Evolutionary conservation across 495 filamentous ascomycete species (phyloP).

Genomic region (Aspergillus hancockii): DNA sequence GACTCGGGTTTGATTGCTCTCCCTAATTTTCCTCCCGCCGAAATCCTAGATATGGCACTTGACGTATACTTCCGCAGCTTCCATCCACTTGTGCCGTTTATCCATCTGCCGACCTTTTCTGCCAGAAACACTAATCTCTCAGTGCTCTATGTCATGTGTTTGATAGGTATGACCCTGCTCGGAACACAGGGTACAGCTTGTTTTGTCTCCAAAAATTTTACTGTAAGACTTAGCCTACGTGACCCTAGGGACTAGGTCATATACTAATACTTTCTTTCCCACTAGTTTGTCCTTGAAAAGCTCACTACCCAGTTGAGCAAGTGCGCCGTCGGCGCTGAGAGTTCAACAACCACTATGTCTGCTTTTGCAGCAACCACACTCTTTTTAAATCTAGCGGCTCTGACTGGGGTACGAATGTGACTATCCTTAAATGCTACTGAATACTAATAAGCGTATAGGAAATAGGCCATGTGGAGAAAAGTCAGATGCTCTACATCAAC

Average conservation of each 20-base stretch:
- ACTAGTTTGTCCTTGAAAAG: constrained; percentile 42
- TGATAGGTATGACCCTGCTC: constrained; percentile 52
- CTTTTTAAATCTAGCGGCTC: constrained; percentile 49
- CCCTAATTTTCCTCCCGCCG: constrained; percentile 48
- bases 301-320: constrained; percentile 42
- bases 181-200: constrained; percentile 49
- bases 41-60: constrained; percentile 59
- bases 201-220: constrained; percentile 49
- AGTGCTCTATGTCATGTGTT: constrained; percentile 51
- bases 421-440: neutral
- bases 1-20: constrained; percentile 25
- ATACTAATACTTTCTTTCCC: neutral
- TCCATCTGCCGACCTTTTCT: constrained; percentile 53
- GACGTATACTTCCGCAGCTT: constrained; percentile 54
- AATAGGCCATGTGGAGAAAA: constrained; percentile 46
- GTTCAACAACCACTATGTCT: constrained; percentile 40
- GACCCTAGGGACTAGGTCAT: no score
- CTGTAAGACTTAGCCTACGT: constrained; percentile 26
- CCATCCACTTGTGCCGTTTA: constrained; percentile 52
- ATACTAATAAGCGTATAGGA: constrained; percentile 35
- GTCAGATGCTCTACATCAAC: constrained; percentile 52
- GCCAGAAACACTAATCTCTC: constrained; percentile 45
- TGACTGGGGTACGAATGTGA: constrained; percentile 45
- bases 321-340: constrained; percentile 38
- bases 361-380: constrained; percentile 50